phyloP scores from a whole-genome alignment of 257 asterid genomes.

The Ophiorrhiza pumila region DNA sequence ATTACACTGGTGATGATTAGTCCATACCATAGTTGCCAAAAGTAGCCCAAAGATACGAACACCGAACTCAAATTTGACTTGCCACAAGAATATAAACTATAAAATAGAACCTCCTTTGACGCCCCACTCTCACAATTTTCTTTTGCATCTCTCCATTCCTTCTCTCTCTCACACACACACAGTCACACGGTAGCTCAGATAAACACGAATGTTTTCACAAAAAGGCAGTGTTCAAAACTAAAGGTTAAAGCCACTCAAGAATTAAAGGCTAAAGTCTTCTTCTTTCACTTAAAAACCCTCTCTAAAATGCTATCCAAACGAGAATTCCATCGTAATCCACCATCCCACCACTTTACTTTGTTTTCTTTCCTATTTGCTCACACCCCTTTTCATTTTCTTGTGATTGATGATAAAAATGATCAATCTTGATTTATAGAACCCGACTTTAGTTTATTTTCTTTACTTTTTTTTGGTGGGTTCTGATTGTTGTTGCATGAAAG shows the following conservation, averaged over 20 bases:
- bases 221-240: not conserved
- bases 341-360: constrained; percentile 19
- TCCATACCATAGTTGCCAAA: too few species aligned
- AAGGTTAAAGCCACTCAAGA: not conserved
- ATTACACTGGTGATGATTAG: too few species aligned
- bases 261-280: not conserved
- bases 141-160: not conserved
- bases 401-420: constrained; percentile 2
- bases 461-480: not conserved
- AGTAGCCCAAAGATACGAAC: too few species aligned
- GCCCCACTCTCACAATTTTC: not conserved
- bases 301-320: not conserved
- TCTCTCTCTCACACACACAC: not conserved
- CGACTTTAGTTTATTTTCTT: not conserved
- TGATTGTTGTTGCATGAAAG: constrained; percentile 3
- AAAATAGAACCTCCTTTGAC: not conserved
- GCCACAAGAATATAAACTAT: not conserved
- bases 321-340: constrained; percentile 18
- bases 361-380: constrained; percentile 13
- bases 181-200: constrained; percentile 11
- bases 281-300: constrained; percentile 7
- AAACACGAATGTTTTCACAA: constrained; percentile 16
- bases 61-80: not conserved
- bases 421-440: not conserved
- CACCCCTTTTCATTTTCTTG: not conserved